A percentile compares a stretch with the other conserved stretches of the same genome.
These are phyloP conservation scores for Babesia ovis DNA, from an alignment of 169 alveolate species.

Conservation along the genomic window DNA sequence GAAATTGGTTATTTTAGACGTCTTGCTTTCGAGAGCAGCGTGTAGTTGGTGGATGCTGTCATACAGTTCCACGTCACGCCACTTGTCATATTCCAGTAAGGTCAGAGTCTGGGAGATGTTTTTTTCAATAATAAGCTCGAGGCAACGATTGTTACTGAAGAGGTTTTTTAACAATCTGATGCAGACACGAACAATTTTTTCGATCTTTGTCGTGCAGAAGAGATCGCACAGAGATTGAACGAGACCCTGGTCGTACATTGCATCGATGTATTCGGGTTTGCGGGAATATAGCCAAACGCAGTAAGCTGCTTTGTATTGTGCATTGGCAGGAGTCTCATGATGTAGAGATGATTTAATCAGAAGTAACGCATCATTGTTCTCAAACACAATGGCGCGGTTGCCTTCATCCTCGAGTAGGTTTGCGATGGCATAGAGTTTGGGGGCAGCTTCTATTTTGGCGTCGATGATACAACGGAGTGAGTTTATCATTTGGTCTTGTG, in stretches of 20 bases:
- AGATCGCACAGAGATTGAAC: slow-evolving; percentile 65
- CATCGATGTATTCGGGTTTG: slow-evolving; percentile 63
- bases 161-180: slow-evolving; percentile 70
- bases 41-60: slow-evolving; percentile 79
- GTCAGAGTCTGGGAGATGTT: slow-evolving; percentile 78
- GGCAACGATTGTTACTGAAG: slow-evolving; percentile 66
- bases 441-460: slow-evolving; percentile 23
- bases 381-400: slow-evolving; percentile 52
- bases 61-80: slow-evolving; percentile 83
- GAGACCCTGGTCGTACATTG: slow-evolving; percentile 61
- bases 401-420: slow-evolving; percentile 43
- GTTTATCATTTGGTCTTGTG: slow-evolving; percentile 28
- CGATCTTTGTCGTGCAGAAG: slow-evolving; percentile 72
- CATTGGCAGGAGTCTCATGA: slow-evolving; percentile 51
- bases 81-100: slow-evolving; percentile 81
- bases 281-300: slow-evolving; percentile 76
- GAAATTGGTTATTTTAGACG: slow-evolving; percentile 74
- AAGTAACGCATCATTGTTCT: slow-evolving; percentile 46
- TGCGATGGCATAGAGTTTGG: slow-evolving; percentile 58
- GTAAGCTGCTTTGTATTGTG: slow-evolving; percentile 74
- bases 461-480: slow-evolving; percentile 12
- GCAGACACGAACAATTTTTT: slow-evolving; percentile 71
- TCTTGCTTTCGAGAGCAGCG: slow-evolving; percentile 74
- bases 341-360: slow-evolving; percentile 64
- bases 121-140: slow-evolving; percentile 77